Percentiles rank a stretch among this genome's conserved stretches.
These are phyloP conservation scores for Paracoccidioides lutzii DNA, from an alignment of 2,329 filamentous ascomycete species.

Conservation along the genomic window DNA sequence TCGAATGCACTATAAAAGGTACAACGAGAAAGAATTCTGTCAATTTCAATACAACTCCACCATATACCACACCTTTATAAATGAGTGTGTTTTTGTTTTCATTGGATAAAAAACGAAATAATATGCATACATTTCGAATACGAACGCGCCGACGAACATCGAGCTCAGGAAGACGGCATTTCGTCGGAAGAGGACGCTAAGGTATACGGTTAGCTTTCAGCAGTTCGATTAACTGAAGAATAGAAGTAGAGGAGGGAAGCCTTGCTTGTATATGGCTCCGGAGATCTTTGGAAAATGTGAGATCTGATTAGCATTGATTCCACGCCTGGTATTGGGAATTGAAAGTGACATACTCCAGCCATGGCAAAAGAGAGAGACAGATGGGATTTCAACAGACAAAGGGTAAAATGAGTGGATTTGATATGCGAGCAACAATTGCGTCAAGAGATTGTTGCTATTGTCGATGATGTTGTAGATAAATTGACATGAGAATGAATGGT, in stretches of 20 bases:
- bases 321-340: background rate
- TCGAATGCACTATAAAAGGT: conserved; percentile 60
- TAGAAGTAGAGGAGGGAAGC: background rate
- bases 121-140: conserved; percentile 87
- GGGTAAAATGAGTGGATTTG: no score
- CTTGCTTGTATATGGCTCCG: conserved; percentile 49
- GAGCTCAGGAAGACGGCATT: conserved; percentile 79
- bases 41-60: background rate
- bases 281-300: conserved; percentile 32
- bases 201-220: conserved; percentile 10
- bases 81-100: no score
- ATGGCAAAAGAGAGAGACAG: conserved; percentile 36
- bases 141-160: conserved; percentile 81
- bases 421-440: background rate
- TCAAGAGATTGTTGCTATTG: background rate
- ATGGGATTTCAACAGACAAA: conserved; percentile 2
- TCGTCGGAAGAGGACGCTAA: conserved; percentile 68
- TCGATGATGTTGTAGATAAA: background rate
- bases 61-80: background rate
- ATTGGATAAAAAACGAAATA: background rate
- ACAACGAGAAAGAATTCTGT: background rate
- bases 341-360: conserved; percentile 41
- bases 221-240: conserved; percentile 12
- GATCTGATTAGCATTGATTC: conserved; percentile 22
- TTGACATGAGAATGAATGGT: background rate